Conservation (phyloP, 805 yeast species). For the Lachancea mirantina region DNA sequence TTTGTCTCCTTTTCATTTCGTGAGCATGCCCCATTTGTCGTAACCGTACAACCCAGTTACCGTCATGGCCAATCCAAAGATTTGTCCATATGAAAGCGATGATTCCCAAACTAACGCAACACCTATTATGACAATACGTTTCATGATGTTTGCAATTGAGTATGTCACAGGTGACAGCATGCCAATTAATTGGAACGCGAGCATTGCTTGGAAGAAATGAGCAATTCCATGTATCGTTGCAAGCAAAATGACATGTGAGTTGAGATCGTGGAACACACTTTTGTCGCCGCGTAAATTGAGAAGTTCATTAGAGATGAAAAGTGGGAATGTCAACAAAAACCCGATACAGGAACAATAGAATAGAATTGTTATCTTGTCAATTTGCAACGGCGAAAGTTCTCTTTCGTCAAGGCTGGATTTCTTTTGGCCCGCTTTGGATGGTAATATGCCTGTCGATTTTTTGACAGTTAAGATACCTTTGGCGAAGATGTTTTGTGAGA, state of each 20-base stretch:
- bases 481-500: conserved; percentile 74
- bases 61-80: conserved; percentile 49
- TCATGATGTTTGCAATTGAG: conserved; percentile 70
- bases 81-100: conserved; percentile 35
- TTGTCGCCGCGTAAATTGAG: conserved; percentile 18
- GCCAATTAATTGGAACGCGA: conserved; percentile 73
- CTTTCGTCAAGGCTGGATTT: conserved; percentile 19
- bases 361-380: conserved; percentile 65
- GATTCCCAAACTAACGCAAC: conserved; percentile 63
- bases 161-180: conserved; percentile 67
- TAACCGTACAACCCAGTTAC: conserved; percentile 60
- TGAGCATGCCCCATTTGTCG: conserved; percentile 53
- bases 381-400: conserved; percentile 28
- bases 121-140: conserved; percentile 62
- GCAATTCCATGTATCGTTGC: conserved; percentile 56
- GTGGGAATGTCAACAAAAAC: conserved; percentile 55
- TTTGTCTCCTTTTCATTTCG: too few relatives aligned
- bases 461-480: conserved; percentile 57
- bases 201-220: conserved; percentile 64
- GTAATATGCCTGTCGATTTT: conserved; percentile 18
- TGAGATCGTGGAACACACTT: conserved; percentile 28
- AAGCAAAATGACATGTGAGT: conserved; percentile 28
- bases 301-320: conserved; percentile 54
- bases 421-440: conserved; percentile 14
- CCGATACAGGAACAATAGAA: conserved; percentile 69